Conservation (phyloP, 805 yeast species). For the Saccharomycopsis synnaedendra region DNA sequence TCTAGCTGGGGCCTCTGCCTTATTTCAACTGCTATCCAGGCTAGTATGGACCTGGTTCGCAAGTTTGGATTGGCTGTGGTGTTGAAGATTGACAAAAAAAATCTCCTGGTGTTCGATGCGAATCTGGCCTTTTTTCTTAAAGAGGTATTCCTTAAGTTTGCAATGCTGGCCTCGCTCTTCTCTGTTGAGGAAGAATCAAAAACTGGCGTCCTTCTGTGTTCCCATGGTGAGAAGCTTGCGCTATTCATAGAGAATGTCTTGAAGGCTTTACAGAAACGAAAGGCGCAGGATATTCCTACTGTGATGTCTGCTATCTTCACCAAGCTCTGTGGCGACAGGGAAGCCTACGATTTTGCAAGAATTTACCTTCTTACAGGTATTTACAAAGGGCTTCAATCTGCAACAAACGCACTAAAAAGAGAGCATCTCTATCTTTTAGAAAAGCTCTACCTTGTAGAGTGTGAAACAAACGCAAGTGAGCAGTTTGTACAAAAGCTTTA, state of each 20-base stretch:
- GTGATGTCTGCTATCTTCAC: conserved; percentile 10
- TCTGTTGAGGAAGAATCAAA: conserved; percentile 22
- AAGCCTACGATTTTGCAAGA: conserved; percentile 61
- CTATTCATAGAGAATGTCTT: conserved; percentile 31
- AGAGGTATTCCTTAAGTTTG: conserved; percentile 40
- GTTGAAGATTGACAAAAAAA: conserved; percentile 35
- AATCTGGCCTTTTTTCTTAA: conserved; percentile 26
- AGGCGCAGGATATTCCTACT: background rate
- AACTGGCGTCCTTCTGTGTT: conserved; percentile 32
- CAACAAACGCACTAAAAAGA: background rate
- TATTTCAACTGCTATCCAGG: conserved; percentile 65
- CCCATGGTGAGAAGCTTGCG: conserved; percentile 43
- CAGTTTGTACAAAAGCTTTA: conserved; percentile 39
- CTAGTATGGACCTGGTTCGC: conserved; percentile 69
- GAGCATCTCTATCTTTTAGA: conserved; percentile 23
- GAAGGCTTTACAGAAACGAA: conserved; percentile 19
- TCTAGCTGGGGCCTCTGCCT: conserved; percentile 64
- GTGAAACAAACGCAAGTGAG: conserved; percentile 45
- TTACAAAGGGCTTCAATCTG: conserved; percentile 23
- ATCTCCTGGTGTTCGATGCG: conserved; percentile 36
- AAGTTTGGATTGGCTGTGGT: conserved; percentile 47
- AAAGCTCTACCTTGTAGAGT: conserved; percentile 26
- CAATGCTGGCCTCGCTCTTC: conserved; percentile 55
- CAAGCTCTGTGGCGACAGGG: conserved; percentile 35
- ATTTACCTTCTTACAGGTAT: conserved; percentile 50